phyloP scores from a whole-genome alignment of 495 filamentous ascomycete species.

The Lasiosphaeria miniovina region DNA sequence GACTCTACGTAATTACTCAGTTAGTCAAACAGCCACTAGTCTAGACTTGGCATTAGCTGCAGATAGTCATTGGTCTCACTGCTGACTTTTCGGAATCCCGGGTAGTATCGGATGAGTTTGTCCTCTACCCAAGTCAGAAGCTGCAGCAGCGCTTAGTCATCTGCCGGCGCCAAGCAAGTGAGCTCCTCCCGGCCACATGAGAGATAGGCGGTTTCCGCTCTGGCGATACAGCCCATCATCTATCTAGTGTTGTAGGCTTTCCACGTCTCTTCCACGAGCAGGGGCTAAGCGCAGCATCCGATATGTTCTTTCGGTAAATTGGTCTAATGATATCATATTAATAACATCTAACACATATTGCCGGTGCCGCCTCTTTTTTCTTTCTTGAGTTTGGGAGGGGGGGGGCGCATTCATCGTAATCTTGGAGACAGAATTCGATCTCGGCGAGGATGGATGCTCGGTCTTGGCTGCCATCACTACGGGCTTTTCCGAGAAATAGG shows the following conservation, averaged over 20 bases:
- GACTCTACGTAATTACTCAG: slow-evolving; percentile 4
- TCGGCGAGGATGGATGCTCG: slow-evolving; percentile 21
- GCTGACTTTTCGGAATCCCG: slow-evolving; percentile 26
- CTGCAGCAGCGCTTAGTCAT: slow-evolving; percentile 22
- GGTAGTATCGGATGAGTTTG: slow-evolving; percentile 22
- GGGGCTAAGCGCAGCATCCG: slow-evolving; percentile 16
- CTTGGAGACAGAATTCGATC: slow-evolving; percentile 17
- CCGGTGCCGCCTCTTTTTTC: too few relatives aligned
- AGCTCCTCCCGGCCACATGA: slow-evolving; percentile 17
- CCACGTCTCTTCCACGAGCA: slow-evolving; percentile 17
- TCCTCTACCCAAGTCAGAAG: slow-evolving; percentile 32
- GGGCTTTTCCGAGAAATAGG: slow-evolving; percentile 31
- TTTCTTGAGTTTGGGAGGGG: neutral
- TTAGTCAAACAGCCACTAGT: neutral
- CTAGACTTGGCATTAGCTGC: too few relatives aligned
- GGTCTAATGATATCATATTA: too few relatives aligned
- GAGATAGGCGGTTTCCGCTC: slow-evolving; percentile 32
- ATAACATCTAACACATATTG: too few relatives aligned
- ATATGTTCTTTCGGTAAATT: slow-evolving; percentile 20
- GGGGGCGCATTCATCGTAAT: slow-evolving; percentile 25
- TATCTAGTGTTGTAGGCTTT: slow-evolving; percentile 32
- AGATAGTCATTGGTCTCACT: too few relatives aligned
- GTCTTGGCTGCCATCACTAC: slow-evolving; percentile 26
- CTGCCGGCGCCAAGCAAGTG: slow-evolving; percentile 18
- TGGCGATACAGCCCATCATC: slow-evolving; percentile 26